phyloP scores from a whole-genome alignment of 257 asterid species.

The Solanum gracilifrons region DNA sequence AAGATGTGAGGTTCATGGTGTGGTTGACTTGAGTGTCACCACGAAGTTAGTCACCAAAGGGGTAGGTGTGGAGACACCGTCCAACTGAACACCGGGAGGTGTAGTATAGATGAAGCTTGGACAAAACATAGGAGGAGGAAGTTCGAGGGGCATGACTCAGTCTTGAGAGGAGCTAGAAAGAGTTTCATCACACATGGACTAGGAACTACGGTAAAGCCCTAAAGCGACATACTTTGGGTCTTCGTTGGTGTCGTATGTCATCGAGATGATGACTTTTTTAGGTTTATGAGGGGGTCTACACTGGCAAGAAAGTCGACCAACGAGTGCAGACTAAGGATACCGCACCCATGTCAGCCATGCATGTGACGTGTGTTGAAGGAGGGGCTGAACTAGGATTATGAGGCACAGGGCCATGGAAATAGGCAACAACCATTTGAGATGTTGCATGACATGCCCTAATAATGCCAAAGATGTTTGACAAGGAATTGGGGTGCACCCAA shows the following conservation, averaged over 20 bases:
- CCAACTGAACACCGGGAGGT: neutral
- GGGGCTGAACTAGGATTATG: no score
- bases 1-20: neutral
- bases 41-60: neutral
- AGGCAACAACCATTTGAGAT: no score
- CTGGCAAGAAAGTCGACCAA: no score
- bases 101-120: neutral
- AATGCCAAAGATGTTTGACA: no score
- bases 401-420: no score
- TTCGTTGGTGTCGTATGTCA: neutral
- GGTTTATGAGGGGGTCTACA: neutral
- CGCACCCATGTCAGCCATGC: no score
- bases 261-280: neutral
- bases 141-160: neutral
- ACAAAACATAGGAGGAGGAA: neutral
- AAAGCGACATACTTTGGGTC: neutral
- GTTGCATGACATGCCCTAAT: no score
- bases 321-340: no score
- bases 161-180: neutral
- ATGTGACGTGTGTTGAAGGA: no score
- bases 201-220: no score
- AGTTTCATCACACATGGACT: no score
- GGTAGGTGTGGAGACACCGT: neutral
- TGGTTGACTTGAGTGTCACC: neutral
- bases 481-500: neutral